Evolutionary conservation across 164 flowering plant genomes (phyloP).

Genomic region (Taxillus chinensis): DNA sequence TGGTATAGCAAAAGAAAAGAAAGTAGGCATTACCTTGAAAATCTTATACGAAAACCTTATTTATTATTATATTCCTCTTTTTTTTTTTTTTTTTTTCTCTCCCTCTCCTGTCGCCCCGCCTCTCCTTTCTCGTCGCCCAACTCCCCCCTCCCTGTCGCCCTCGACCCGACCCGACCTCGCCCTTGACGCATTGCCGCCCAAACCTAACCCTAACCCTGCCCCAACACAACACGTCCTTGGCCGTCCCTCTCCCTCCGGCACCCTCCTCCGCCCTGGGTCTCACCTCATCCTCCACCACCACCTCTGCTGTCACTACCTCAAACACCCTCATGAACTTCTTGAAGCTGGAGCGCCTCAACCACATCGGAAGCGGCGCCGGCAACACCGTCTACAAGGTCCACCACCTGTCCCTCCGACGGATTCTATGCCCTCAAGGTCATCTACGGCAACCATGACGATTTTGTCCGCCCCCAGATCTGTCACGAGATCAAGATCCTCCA

Average conservation of each 20-base stretch:
- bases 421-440: neutral
- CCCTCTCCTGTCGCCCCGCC: too few relatives aligned
- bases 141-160: too few relatives aligned
- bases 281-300: constrained; percentile 6
- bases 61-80: too few relatives aligned
- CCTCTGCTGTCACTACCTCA: neutral
- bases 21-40: too few relatives aligned
- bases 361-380: constrained; percentile 74
- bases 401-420: constrained; percentile 23
- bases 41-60: too few relatives aligned
- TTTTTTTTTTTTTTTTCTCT: too few relatives aligned
- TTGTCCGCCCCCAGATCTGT: neutral
- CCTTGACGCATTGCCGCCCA: constrained; percentile 39
- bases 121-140: too few relatives aligned
- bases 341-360: constrained; percentile 49
- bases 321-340: constrained; percentile 22
- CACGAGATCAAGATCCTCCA: neutral
- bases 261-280: too few relatives aligned
- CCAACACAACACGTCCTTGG: constrained; percentile 45
- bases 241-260: constrained; percentile 67
- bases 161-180: too few relatives aligned
- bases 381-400: constrained; percentile 82
- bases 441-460: neutral
- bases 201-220: constrained; percentile 72
- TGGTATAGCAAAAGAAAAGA: too few relatives aligned